Evolutionary conservation across 2,329 filamentous ascomycete species (phyloP).

Genomic region (Aspergillus ochraceus): DNA sequence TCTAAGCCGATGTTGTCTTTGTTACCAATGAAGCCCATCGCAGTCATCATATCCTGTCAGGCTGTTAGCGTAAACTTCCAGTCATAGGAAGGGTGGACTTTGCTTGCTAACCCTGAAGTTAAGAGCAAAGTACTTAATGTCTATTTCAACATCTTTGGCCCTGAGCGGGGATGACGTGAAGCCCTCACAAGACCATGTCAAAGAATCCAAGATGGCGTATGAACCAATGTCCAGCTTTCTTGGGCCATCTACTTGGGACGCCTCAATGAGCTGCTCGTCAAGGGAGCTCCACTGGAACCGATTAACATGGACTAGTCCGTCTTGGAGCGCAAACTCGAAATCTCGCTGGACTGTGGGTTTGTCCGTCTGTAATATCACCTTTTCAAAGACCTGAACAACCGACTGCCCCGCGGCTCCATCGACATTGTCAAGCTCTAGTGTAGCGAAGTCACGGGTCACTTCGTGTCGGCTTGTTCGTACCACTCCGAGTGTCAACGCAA

Average conservation of each 20-base stretch:
- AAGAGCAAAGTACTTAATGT: slow-evolving; percentile 33
- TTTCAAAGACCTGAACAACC: slow-evolving; percentile 5
- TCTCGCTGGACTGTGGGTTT: not conserved
- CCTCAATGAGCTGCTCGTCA: not conserved
- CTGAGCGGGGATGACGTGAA: not conserved
- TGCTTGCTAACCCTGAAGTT: slow-evolving; percentile 28
- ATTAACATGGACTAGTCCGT: slow-evolving; percentile 8
- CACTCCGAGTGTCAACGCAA: slow-evolving; percentile 9
- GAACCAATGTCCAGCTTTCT: slow-evolving; percentile 7
- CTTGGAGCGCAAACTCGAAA: slow-evolving; percentile 14
- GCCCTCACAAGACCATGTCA: slow-evolving; percentile 7
- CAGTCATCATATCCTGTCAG: slow-evolving; percentile 29
- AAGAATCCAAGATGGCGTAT: slow-evolving; percentile 9
- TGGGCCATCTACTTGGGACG: not conserved
- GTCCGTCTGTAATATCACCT: not conserved
- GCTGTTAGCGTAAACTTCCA: not conserved
- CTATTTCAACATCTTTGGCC: slow-evolving; percentile 31
- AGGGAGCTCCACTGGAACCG: slow-evolving; percentile 14
- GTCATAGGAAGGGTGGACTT: not conserved
- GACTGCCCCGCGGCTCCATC: slow-evolving; percentile 2
- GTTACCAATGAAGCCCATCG: slow-evolving; percentile 31
- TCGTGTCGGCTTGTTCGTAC: slow-evolving; percentile 15
- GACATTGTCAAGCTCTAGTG: slow-evolving; percentile 14
- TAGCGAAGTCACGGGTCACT: slow-evolving; percentile 5
- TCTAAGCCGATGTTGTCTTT: slow-evolving; percentile 30